phyloP scores from a whole-genome alignment of 495 filamentous ascomycete genomes.

The Talaromyces stipitatus region DNA sequence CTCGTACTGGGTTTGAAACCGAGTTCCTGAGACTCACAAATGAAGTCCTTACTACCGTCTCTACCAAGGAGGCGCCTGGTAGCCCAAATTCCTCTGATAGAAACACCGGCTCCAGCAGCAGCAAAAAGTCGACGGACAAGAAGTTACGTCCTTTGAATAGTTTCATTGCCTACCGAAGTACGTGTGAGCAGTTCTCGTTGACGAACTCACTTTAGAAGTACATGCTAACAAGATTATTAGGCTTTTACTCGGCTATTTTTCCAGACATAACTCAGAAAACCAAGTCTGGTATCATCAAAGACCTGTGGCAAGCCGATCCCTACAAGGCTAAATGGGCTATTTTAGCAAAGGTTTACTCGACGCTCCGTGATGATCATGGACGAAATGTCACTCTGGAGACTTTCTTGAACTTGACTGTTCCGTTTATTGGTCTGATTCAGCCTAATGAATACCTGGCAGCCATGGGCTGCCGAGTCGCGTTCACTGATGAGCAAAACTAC shows the following conservation, averaged over 20 bases:
- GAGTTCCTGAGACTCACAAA: not conserved
- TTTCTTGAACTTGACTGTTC: slow-evolving; percentile 27
- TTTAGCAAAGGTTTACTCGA: slow-evolving; percentile 40
- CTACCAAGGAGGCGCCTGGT: not conserved
- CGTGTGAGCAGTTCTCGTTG: slow-evolving; percentile 9
- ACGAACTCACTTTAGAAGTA: not conserved
- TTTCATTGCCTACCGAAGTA: slow-evolving; percentile 43
- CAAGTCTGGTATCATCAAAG: slow-evolving; percentile 32
- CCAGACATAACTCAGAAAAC: slow-evolving; percentile 29
- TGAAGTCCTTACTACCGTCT: not conserved
- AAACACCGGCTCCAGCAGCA: not conserved
- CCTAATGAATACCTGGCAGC: slow-evolving; percentile 28
- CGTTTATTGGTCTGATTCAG: slow-evolving; percentile 29
- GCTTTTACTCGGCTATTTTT: slow-evolving; percentile 33
- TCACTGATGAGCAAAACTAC: slow-evolving; percentile 6
- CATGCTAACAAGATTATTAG: slow-evolving; percentile 20
- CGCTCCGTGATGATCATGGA: slow-evolving; percentile 39
- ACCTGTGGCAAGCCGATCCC: slow-evolving; percentile 35
- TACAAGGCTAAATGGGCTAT: slow-evolving; percentile 42
- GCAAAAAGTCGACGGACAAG: slow-evolving; percentile 1
- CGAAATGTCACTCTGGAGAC: slow-evolving; percentile 24
- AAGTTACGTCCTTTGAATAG: slow-evolving; percentile 33
- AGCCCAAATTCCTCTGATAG: slow-evolving; percentile 5
- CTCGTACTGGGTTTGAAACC: not conserved
- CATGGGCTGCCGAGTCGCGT: slow-evolving; percentile 30